Conservation (phyloP, 108 stramenopile species). For the Discostella stelligeroides region DNA sequence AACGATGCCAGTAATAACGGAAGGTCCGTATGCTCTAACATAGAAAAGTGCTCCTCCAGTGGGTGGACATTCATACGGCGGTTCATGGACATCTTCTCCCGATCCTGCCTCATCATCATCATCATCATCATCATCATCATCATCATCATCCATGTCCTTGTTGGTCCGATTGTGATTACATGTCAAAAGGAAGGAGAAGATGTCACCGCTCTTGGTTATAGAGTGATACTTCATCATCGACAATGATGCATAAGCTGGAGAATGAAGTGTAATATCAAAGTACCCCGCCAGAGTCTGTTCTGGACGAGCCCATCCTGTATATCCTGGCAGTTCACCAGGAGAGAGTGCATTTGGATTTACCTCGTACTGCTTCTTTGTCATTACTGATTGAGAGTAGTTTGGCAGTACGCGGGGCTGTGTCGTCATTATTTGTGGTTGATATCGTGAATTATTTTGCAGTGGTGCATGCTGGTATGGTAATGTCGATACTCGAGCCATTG, state of each 20-base stretch:
- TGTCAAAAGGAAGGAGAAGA: slow-evolving; percentile 28
- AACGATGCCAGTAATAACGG: slow-evolving; percentile 62
- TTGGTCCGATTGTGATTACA: slow-evolving; percentile 40
- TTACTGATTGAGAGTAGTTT: too few relatives aligned
- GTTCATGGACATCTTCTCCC: slow-evolving; percentile 18
- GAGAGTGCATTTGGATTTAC: slow-evolving; percentile 27
- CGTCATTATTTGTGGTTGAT: too few relatives aligned
- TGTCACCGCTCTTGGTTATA: slow-evolving; percentile 21
- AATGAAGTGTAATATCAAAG: slow-evolving; percentile 50
- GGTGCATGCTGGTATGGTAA: too few relatives aligned
- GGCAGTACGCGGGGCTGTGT: too few relatives aligned
- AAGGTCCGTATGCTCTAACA: slow-evolving; percentile 73
- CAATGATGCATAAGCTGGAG: background rate
- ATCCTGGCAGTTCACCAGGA: slow-evolving; percentile 77
- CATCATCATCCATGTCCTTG: background rate
- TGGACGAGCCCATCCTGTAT: slow-evolving; percentile 80
- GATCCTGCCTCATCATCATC: too few relatives aligned
- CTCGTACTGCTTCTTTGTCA: background rate
- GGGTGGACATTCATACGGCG: slow-evolving; percentile 30
- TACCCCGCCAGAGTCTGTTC: slow-evolving; percentile 63
- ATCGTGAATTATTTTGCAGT: background rate
- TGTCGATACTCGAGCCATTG: background rate
- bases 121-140: background rate
- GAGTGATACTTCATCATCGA: slow-evolving; percentile 27
- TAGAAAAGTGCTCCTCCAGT: slow-evolving; percentile 54